These are phyloP conservation scores for Wallacemonas sp. DNA, from an alignment of 208 protist species.

Conservation along the genomic window DNA sequence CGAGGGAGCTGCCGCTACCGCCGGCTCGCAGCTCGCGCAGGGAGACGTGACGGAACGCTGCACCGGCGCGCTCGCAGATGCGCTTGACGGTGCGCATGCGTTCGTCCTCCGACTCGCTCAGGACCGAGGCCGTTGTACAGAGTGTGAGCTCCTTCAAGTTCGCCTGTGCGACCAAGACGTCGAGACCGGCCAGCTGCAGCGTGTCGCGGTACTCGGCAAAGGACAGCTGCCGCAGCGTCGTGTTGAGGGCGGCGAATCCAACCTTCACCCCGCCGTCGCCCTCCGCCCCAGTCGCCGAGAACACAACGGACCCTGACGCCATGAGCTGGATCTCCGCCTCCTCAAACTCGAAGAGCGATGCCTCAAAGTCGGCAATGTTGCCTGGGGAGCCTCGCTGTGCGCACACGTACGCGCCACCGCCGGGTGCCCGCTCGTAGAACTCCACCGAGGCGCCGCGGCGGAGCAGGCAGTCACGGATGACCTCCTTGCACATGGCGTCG, in stretches of 20 bases:
- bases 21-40: conserved; percentile 31
- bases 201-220: conserved; percentile 83
- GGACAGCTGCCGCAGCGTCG: conserved; percentile 73
- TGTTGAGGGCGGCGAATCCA: conserved; percentile 82
- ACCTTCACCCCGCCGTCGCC: conserved; percentile 34
- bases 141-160: conserved; percentile 84
- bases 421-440: conserved; percentile 63
- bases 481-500: conserved; percentile 76
- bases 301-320: conserved; percentile 63
- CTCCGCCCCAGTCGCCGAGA: conserved; percentile 9
- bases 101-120: conserved; percentile 35
- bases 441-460: conserved; percentile 73
- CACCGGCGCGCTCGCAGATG: conserved; percentile 77
- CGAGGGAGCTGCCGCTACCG: conserved; percentile 29
- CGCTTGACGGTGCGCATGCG: conserved; percentile 53
- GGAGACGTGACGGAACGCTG: conserved; percentile 35
- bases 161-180: conserved; percentile 75
- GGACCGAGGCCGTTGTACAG: conserved; percentile 1
- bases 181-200: conserved; percentile 67
- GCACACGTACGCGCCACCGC: conserved; percentile 58
- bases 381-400: conserved; percentile 87
- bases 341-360: conserved; percentile 84
- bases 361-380: conserved; percentile 89
- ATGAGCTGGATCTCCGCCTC: conserved; percentile 87
- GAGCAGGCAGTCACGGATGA: conserved; percentile 86